Base-by-base conservation (phyloP, 345 rosid species). In the Raphanus raphanistrum region DNA sequence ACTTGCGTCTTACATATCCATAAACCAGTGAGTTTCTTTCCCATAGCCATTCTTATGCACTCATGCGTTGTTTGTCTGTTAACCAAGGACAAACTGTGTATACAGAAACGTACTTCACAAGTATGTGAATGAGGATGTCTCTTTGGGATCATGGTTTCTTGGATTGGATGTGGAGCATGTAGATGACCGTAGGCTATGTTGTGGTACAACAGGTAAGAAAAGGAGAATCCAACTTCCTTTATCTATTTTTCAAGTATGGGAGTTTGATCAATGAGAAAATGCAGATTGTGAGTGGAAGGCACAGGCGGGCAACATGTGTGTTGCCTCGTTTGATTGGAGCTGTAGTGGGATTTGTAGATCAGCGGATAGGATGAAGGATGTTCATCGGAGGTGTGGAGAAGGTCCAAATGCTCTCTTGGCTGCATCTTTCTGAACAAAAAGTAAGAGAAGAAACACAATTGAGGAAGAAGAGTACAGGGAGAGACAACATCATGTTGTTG, bases 221-320 rank as follows among this genome's bases (percentile, higher is more conserved):
- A 8, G 7, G 7, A 5, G 17, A 50, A 0, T 50, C 28, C 72
- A 69, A 52, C 32, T 57, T 55, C 36, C 41, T 12, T 38, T 13
- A 6, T 54, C 31, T 48, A 6, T 74, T 29, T 38, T 45, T n/a
- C 6, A 26, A 8, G 33, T 26, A 29, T 31, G 62, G 8, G 2
- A 55, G 7, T 36, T 21, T 75, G 13, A 78, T 48, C 58, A 60
- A 27, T 69, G 68, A 31, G 48, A 27, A 75, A 64, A 28, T 25
- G 71, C 86, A 94, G 97, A 94, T 78, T 92, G 97, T 11, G 96
- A 94, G 84, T 94, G 98, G 97, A 94, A 90, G 75, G 97, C 94
- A 21, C 98, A 92, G 78, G 98, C 98, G 0, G 96, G 98, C 73
- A 94, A 92, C 73, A 50, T 85, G 59, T 94, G 97, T 17, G 92